These are phyloP conservation scores for Tuber borchii DNA, from an alignment of 495 filamentous ascomycete genomes.

Conservation along the genomic window DNA sequence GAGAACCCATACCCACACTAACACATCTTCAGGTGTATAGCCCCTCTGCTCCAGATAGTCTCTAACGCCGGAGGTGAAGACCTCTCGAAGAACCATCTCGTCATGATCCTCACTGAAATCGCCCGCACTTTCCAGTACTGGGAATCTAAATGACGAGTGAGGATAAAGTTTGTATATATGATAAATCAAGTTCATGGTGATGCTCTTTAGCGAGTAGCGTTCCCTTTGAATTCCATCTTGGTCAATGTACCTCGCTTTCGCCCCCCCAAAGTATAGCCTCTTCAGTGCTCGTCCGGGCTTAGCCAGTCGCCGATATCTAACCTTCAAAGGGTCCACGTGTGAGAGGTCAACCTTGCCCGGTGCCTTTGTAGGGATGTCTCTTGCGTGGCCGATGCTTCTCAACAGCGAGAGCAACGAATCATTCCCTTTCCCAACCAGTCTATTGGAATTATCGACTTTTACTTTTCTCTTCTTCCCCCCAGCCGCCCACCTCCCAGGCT, in stretches of 20 bases:
- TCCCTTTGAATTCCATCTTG: neutral
- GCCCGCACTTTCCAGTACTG: neutral
- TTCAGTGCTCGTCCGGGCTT: neutral
- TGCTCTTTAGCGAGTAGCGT: constrained; percentile 19
- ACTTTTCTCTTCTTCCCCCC: neutral
- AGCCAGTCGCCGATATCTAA: neutral
- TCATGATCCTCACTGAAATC: constrained; percentile 9
- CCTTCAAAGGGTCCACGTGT: constrained; percentile 12
- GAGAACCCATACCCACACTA: constrained; percentile 56
- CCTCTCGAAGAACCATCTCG: constrained; percentile 40
- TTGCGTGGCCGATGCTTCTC: constrained; percentile 11
- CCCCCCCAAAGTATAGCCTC: neutral
- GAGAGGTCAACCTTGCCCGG: constrained; percentile 26
- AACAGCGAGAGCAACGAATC: constrained; percentile 15
- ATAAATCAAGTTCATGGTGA: constrained; percentile 22
- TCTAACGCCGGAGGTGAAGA: constrained; percentile 43
- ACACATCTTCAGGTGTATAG: constrained; percentile 50
- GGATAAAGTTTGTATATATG: constrained; percentile 12
- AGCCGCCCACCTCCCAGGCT: neutral
- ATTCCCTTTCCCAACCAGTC: constrained; percentile 2
- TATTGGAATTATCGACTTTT: neutral
- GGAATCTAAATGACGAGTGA: constrained; percentile 1
- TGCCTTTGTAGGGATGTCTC: constrained; percentile 4
- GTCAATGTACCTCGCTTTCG: neutral
- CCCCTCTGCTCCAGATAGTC: constrained; percentile 44